Percentiles rank a stretch among this genome's conserved stretches.
Conservation (phyloP, 371 early-diverging fungal species). For the Mortierella sp. region DNA sequence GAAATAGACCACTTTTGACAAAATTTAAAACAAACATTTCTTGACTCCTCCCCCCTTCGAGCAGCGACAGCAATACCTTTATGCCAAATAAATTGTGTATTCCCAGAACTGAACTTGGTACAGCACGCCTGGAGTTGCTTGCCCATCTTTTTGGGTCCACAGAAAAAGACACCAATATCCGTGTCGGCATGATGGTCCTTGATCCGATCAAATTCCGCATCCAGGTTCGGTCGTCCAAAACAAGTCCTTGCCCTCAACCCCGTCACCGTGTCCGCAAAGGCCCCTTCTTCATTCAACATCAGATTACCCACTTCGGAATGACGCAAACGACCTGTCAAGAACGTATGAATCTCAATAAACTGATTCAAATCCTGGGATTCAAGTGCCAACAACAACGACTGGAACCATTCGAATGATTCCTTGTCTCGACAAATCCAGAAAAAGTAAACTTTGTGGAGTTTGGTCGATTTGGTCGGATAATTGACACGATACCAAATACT, state of each 20-base stretch:
- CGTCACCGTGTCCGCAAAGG: conserved; percentile 63
- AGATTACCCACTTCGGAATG: conserved; percentile 59
- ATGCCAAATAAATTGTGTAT: conserved; percentile 33
- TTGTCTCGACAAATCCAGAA: conserved; percentile 87
- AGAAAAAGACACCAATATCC: conserved; percentile 69
- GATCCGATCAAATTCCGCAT: conserved; percentile 58
- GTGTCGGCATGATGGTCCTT: conserved; percentile 55
- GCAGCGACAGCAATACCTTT: conserved; percentile 15
- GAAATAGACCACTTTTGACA: neutral
- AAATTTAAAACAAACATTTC: neutral
- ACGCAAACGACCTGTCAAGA: conserved; percentile 72
- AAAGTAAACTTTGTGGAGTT: conserved; percentile 84
- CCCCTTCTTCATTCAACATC: conserved; percentile 58
- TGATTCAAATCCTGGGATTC: conserved; percentile 71
- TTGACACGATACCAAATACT: conserved; percentile 58
- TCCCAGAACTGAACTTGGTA: conserved; percentile 33
- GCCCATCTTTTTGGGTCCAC: conserved; percentile 63
- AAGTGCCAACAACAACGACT: conserved; percentile 70
- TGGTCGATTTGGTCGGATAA: conserved; percentile 53
- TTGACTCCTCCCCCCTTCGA: too few relatives aligned
- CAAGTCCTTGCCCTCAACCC: conserved; percentile 64
- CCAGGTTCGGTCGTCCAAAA: conserved; percentile 66
- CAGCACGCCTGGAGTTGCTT: conserved; percentile 47
- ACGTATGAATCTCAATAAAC: conserved; percentile 77
- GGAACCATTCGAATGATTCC: conserved; percentile 82